Conservation (phyloP, 768 basidiomycete genomes). For the Tremella yokohamensis region DNA sequence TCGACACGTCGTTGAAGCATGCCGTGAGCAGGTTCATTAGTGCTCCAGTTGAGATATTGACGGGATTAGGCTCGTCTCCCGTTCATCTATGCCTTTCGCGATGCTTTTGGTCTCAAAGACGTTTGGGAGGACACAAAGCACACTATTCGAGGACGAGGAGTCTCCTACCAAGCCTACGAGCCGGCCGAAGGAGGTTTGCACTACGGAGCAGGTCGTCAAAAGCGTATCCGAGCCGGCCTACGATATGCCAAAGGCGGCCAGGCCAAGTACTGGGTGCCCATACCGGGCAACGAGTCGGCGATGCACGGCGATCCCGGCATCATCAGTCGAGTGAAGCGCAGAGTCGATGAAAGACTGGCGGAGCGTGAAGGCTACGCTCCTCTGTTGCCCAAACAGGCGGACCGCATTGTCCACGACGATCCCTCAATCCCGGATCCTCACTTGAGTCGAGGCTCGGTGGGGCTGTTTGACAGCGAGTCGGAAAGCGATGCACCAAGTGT, state of each 20-base stretch:
- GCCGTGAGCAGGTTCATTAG: constrained; percentile 56
- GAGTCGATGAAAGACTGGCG: constrained; percentile 50
- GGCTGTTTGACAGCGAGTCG: constrained; percentile 43
- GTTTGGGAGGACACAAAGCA: constrained; percentile 78
- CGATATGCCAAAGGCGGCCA: constrained; percentile 87
- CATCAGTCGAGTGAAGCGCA: constrained; percentile 45
- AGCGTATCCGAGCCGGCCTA: constrained; percentile 83
- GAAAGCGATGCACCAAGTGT: constrained; percentile 51
- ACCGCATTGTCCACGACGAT: constrained; percentile 60
- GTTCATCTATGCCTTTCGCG: constrained; percentile 76
- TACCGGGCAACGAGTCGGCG: constrained; percentile 54
- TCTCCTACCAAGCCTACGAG: constrained; percentile 95
- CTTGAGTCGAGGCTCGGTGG: constrained; percentile 3
- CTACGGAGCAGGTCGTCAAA: constrained; percentile 77
- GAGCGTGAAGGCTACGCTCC: constrained; percentile 70
- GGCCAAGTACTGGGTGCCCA: constrained; percentile 93
- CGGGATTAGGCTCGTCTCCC: constrained; percentile 65
- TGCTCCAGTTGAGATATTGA: constrained; percentile 10
- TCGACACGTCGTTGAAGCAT: constrained; percentile 61
- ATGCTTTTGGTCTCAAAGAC: constrained; percentile 81
- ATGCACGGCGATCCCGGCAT: constrained; percentile 47
- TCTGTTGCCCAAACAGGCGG: constrained; percentile 63
- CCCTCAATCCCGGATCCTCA: constrained; percentile 20
- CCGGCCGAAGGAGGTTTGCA: constrained; percentile 92
- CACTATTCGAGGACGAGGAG: constrained; percentile 80